A percentile compares a stretch with the other conserved stretches of the same genome.
These are phyloP conservation scores for Chamaecrista fasciculata DNA, from an alignment of 306 rosid genomes.

Conservation along the genomic window DNA sequence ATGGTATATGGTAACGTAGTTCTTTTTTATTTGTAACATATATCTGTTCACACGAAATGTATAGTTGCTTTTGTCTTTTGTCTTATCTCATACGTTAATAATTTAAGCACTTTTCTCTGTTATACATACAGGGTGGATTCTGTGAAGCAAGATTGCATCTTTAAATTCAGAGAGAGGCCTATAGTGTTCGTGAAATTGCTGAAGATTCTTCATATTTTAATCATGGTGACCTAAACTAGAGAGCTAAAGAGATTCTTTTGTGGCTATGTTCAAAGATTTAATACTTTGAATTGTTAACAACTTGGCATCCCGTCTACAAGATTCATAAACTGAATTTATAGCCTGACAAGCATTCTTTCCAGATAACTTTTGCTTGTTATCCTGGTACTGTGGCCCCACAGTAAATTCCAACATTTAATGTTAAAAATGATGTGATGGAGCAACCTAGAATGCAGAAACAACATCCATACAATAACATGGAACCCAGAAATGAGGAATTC, in stretches of 20 bases:
- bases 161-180: background rate
- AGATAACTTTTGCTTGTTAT: conserved; percentile 5
- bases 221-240: conserved; percentile 29
- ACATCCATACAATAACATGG: conserved; percentile 46
- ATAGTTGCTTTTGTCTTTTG: conserved; percentile 2
- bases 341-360: conserved; percentile 6
- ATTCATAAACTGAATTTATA: conserved; percentile 24
- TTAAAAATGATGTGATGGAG: conserved; percentile 37
- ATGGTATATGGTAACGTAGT: background rate
- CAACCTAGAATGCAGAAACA: conserved; percentile 51
- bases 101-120: background rate
- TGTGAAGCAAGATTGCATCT: conserved; percentile 19
- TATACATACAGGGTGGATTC: conserved; percentile 30
- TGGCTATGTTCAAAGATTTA: conserved; percentile 5
- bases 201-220: conserved; percentile 19
- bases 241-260: conserved; percentile 19
- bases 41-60: background rate
- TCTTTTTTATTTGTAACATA: background rate
- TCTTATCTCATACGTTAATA: conserved; percentile 15
- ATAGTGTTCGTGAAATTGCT: conserved; percentile 21
- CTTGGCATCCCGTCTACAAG: conserved; percentile 8
- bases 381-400: conserved; percentile 13
- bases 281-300: conserved; percentile 13
- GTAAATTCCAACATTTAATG: conserved; percentile 24
- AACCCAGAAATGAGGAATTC: conserved; percentile 61